phyloP scores from a whole-genome alignment of 106 monocot species.

The Alisma plantagoaquatica region DNA sequence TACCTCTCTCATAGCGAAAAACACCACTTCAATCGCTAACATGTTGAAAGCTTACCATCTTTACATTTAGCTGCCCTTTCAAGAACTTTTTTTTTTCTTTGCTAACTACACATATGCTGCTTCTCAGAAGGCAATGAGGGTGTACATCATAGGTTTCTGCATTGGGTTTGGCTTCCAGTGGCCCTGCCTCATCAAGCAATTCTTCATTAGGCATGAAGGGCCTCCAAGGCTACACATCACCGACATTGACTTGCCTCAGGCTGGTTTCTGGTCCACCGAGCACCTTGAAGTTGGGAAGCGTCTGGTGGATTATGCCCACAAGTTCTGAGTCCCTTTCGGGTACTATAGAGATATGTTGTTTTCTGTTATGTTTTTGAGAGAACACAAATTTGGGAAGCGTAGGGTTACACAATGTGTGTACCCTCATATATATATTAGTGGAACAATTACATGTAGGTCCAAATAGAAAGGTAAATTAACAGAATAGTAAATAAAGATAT shows the following conservation, averaged over 20 bases:
- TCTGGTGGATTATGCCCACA: slow-evolving; percentile 22
- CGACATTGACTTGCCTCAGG: slow-evolving; percentile 25
- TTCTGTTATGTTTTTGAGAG: no score
- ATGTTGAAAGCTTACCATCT: slow-evolving; percentile 34
- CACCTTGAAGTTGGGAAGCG: slow-evolving; percentile 25
- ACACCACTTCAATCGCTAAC: slow-evolving; percentile 8
- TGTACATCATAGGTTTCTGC: slow-evolving; percentile 38
- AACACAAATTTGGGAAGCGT: no score
- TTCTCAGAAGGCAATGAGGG: slow-evolving; percentile 2
- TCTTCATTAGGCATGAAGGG: slow-evolving; percentile 10
- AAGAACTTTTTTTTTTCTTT: slow-evolving; percentile 24
- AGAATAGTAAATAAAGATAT: no score
- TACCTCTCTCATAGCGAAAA: slow-evolving; percentile 20
- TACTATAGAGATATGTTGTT: no score
- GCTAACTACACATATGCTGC: slow-evolving; percentile 20
- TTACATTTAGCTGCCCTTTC: slow-evolving; percentile 34
- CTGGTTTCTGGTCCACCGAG: slow-evolving; percentile 31
- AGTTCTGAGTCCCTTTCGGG: slow-evolving; percentile 25
- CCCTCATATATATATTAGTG: no score
- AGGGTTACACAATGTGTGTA: no score
- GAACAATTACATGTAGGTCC: no score
- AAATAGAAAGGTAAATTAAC: no score
- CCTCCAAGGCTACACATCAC: slow-evolving; percentile 31
- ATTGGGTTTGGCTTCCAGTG: slow-evolving; percentile 40
- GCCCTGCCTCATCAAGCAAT: slow-evolving; percentile 33